Percentiles rank a stretch among this genome's conserved stretches.
These are phyloP conservation scores for Apiotrichum porosum DNA, from an alignment of 1,284 basidiomycete species.

Conservation along the genomic window DNA sequence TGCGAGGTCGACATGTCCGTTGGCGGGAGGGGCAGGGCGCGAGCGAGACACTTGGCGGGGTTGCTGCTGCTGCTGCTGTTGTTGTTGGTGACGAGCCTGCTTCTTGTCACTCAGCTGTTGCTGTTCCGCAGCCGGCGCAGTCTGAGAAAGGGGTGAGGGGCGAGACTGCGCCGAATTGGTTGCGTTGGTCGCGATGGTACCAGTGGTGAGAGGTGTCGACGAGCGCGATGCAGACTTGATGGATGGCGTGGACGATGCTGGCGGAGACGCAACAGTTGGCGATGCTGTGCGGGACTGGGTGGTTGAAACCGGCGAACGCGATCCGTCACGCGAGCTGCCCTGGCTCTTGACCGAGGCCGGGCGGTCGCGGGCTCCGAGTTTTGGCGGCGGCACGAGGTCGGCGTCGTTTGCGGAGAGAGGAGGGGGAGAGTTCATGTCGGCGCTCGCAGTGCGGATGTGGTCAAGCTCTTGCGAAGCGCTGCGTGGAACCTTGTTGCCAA, in stretches of 20 bases:
- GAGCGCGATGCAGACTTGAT: conserved; percentile 8
- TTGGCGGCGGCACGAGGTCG: conserved; percentile 17
- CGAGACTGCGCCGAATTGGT: conserved; percentile 12
- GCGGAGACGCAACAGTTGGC: neutral
- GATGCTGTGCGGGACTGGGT: conserved; percentile 1
- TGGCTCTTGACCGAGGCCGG: conserved; percentile 14
- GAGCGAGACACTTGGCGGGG: neutral
- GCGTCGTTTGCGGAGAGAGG: neutral
- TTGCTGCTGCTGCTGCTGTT: neutral
- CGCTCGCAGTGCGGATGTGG: conserved; percentile 8
- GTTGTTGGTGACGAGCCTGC: conserved; percentile 22
- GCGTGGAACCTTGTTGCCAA: neutral
- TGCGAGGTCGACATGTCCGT: conserved; percentile 12
- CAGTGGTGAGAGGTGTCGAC: conserved; percentile 28
- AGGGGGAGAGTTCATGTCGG: no score
- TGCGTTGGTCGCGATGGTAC: conserved; percentile 31
- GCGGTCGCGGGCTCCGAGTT: conserved; percentile 8
- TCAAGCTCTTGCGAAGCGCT: conserved; percentile 3
- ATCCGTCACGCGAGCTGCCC: conserved; percentile 3
- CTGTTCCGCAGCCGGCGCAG: conserved; percentile 17
- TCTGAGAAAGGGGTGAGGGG: conserved; percentile 35
- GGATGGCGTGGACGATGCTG: neutral
- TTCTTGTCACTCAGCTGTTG: conserved; percentile 48
- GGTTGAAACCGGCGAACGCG: neutral
- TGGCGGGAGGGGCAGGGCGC: neutral